Evolutionary conservation across 371 early-diverging fungal species (phyloP), one percentile per base, ranked within the genome.

Genomic region (Chytridium lagenaria): DNA sequence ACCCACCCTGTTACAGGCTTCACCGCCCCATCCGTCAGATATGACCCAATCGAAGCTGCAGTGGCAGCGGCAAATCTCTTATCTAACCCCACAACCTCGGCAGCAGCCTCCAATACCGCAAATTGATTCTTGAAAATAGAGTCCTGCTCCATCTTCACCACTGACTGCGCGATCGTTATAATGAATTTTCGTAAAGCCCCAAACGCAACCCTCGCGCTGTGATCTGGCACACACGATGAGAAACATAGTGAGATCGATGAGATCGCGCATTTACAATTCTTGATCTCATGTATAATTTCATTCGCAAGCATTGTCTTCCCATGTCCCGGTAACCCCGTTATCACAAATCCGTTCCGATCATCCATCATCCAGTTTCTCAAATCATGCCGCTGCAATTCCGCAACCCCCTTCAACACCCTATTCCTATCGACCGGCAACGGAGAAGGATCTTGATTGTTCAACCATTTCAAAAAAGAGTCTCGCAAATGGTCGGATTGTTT

Each of bases 381-480:
- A 26, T 55, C n/a, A n/a, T n/a, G n/a, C n/a, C n/a, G n/a, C 55
- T 55, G 55, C 55, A 55, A 55, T 16, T 26, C n/a, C n/a, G n/a
- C n/a, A n/a, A n/a, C n/a, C n/a, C n/a, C n/a, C n/a, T n/a, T n/a
- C n/a, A n/a, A n/a, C n/a, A n/a, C n/a, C n/a, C n/a, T n/a, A n/a
- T n/a, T n/a, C n/a, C n/a, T n/a, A n/a, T n/a, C n/a, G n/a, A n/a
- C n/a, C n/a, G n/a, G n/a, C n/a, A n/a, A n/a, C n/a, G n/a, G n/a
- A n/a, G n/a, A n/a, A n/a, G n/a, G n/a, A n/a, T n/a, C n/a, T n/a
- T n/a, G n/a, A n/a, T n/a, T n/a, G n/a, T n/a, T n/a, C n/a, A n/a
- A n/a, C n/a, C n/a, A n/a, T n/a, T n/a, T n/a, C n/a, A n/a, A n/a
- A n/a, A n/a, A n/a, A n/a, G n/a, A n/a, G n/a, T n/a, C n/a, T n/a